Evolutionary conservation across 768 basidiomycete species (phyloP).

Genomic region (Saitozyma sp.): DNA sequence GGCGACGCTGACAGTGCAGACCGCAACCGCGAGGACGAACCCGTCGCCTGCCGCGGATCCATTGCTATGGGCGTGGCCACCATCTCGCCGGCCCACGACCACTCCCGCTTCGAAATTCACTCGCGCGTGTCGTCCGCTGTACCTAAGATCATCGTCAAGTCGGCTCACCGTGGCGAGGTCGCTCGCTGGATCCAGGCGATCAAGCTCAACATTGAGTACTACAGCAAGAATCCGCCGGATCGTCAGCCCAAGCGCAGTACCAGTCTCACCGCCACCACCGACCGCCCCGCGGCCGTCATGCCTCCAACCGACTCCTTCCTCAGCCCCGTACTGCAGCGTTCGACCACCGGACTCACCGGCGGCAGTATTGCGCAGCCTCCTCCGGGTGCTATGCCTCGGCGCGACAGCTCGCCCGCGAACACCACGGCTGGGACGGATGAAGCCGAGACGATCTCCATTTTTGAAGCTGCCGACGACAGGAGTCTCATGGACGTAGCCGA

Average conservation of each 20-base stretch:
- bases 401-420: background rate
- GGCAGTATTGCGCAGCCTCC: slow-evolving; percentile 15
- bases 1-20: slow-evolving; percentile 60
- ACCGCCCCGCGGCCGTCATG: slow-evolving; percentile 6
- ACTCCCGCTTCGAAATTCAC: slow-evolving; percentile 79
- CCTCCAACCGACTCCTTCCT: slow-evolving; percentile 40
- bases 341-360: slow-evolving; percentile 34
- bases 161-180: slow-evolving; percentile 83
- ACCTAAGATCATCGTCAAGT: slow-evolving; percentile 51
- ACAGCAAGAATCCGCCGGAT: slow-evolving; percentile 49
- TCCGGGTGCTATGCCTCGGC: background rate
- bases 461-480: slow-evolving; percentile 34
- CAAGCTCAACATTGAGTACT: slow-evolving; percentile 70
- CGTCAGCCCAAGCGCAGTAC: background rate
- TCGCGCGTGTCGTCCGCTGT: slow-evolving; percentile 49
- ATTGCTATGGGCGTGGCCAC: slow-evolving; percentile 79
- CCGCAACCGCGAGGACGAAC: slow-evolving; percentile 86
- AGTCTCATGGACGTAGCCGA: slow-evolving; percentile 23
- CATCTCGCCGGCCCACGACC: slow-evolving; percentile 57
- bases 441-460: slow-evolving; percentile 30
- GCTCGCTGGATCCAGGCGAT: slow-evolving; percentile 82
- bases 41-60: slow-evolving; percentile 77
- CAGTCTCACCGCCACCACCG: background rate
- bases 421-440: slow-evolving; percentile 15
- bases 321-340: slow-evolving; percentile 24